These are phyloP conservation scores for Colletotrichum navitas DNA, from an alignment of 2,329 filamentous ascomycete species.

Conservation along the genomic window DNA sequence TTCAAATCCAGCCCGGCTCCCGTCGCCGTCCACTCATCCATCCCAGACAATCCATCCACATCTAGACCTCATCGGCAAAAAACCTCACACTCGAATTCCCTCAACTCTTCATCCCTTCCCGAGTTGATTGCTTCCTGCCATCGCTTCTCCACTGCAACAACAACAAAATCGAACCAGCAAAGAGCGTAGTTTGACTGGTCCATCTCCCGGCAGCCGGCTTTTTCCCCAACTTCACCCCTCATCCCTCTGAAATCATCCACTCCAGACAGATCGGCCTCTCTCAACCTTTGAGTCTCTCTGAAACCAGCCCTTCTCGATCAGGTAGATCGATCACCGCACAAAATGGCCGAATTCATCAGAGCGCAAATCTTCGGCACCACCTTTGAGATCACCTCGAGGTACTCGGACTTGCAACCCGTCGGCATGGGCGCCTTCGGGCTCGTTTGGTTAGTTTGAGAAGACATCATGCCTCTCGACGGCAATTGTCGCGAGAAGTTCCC, in stretches of 20 bases:
- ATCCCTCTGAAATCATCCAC: conserved; percentile 15
- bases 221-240: conserved; percentile 24
- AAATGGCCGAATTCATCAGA: conserved; percentile 98
- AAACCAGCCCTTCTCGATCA: conserved; percentile 23
- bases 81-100: conserved; percentile 10
- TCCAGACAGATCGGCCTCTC: conserved; percentile 5
- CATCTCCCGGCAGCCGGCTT: conserved; percentile 26
- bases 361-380: conserved; percentile 99
- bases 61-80: conserved; percentile 13
- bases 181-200: conserved; percentile 16
- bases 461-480: conserved; percentile 31
- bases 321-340: conserved; percentile 53
- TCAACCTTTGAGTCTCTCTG: conserved; percentile 12
- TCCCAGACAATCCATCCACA: conserved; percentile 7
- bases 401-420: conserved; percentile 95
- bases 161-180: background rate
- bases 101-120: conserved; percentile 23
- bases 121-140: conserved; percentile 7
- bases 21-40: conserved; percentile 8
- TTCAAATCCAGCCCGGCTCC: conserved; percentile 35
- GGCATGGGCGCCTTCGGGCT: conserved; percentile 99
- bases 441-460: conserved; percentile 79
- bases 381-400: conserved; percentile 99
- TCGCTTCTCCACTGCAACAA: conserved; percentile 3
- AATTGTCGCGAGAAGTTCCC: background rate